Conservation (phyloP, 768 basidiomycete genomes). For the Psilocybe cyanescens region DNA sequence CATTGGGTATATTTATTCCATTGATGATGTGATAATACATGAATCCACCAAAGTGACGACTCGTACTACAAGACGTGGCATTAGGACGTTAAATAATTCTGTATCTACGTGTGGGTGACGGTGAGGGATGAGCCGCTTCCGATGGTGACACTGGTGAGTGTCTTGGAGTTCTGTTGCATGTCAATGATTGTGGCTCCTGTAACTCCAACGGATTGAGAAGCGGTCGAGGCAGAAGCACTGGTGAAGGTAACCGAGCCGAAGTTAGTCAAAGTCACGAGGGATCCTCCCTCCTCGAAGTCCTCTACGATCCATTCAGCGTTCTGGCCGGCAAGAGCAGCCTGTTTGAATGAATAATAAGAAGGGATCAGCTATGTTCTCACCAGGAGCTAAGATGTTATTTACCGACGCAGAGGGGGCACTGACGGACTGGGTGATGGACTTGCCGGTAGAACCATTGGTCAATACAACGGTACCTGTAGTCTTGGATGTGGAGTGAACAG, state of each 20-base stretch:
- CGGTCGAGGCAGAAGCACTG: slow-evolving; percentile 17
- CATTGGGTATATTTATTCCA: background rate
- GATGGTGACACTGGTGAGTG: slow-evolving; percentile 11
- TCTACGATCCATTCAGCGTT: slow-evolving; percentile 26
- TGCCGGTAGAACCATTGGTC: slow-evolving; percentile 19
- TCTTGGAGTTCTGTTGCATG: slow-evolving; percentile 17
- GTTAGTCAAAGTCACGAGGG: slow-evolving; percentile 21
- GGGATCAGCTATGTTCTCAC: background rate
- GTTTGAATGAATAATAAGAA: background rate
- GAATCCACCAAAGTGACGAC: background rate
- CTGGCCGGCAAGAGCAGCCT: slow-evolving; percentile 22
- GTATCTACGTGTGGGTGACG: slow-evolving; percentile 1
- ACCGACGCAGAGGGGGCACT: slow-evolving; percentile 19
- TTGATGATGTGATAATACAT: background rate
- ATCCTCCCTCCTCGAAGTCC: slow-evolving; percentile 23
- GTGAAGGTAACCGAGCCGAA: slow-evolving; percentile 25
- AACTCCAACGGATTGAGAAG: slow-evolving; percentile 12
- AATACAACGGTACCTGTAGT: slow-evolving; percentile 21
- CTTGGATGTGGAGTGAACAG: slow-evolving; percentile 19
- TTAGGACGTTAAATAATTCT: background rate
- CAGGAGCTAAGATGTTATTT: background rate
- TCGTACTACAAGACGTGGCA: background rate
- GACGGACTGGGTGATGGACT: slow-evolving; percentile 22
- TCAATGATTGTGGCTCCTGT: slow-evolving; percentile 21
- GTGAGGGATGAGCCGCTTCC: slow-evolving; percentile 3